Conservation (phyloP, 106 monocot genomes). For the Chionographis japonica region DNA sequence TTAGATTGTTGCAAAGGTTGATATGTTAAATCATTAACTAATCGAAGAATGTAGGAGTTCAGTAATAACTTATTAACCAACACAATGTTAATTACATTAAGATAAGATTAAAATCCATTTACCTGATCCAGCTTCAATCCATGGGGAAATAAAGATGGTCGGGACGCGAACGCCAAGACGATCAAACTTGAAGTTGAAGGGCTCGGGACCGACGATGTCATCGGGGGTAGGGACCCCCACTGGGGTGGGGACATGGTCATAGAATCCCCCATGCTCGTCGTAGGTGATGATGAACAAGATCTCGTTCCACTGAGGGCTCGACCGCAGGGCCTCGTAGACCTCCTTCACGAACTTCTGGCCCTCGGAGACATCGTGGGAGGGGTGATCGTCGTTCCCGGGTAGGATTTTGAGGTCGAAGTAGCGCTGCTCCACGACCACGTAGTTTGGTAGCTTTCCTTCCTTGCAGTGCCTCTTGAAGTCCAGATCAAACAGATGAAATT, state of each 20-base stretch:
- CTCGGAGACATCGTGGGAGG: constrained; percentile 79
- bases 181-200: constrained; percentile 76
- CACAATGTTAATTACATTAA: no score
- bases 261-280: constrained; percentile 97
- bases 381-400: constrained; percentile 93
- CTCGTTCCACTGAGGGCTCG: constrained; percentile 89
- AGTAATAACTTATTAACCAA: no score
- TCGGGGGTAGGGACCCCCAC: constrained; percentile 78
- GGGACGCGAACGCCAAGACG: constrained; percentile 87
- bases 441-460: constrained; percentile 91
- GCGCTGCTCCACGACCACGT: constrained; percentile 87
- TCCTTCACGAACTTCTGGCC: constrained; percentile 86
- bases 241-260: constrained; percentile 78
- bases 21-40: no score
- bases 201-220: constrained; percentile 59
- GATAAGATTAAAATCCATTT: neutral
- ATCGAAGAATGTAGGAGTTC: no score
- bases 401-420: constrained; percentile 77
- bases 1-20: no score
- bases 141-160: constrained; percentile 78
- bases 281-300: constrained; percentile 74
- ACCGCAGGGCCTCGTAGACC: constrained; percentile 86
- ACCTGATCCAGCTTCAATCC: constrained; percentile 83
- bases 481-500: constrained; percentile 79
- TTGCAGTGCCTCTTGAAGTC: constrained; percentile 72